A percentile compares a stretch with the other conserved stretches of the same genome.
phyloP scores from a whole-genome alignment of 192 early-diverging fungal genomes.

The Mortierella antarctica region DNA sequence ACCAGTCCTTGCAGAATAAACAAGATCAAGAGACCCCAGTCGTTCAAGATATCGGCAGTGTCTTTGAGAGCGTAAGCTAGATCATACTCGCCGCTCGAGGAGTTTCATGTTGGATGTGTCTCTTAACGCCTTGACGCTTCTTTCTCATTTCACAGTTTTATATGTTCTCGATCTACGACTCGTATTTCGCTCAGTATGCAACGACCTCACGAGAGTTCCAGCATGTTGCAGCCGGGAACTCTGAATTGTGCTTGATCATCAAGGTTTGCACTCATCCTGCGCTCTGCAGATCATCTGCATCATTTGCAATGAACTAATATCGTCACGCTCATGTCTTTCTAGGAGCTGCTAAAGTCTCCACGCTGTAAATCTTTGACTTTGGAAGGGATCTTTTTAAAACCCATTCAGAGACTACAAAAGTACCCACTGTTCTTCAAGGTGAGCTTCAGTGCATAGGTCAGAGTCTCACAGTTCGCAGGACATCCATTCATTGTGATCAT shows the following conservation, averaged over 20 bases:
- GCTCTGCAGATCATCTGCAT: background rate
- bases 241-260: conserved; percentile 34
- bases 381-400: conserved; percentile 57
- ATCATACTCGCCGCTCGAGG: too few relatives aligned
- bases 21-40: conserved; percentile 27
- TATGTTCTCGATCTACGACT: conserved; percentile 51
- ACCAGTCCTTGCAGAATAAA: conserved; percentile 32
- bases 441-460: background rate
- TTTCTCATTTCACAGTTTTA: conserved; percentile 36
- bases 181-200: conserved; percentile 50
- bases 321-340: background rate
- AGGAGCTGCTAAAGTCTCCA: conserved; percentile 45
- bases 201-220: conserved; percentile 43
- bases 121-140: background rate
- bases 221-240: conserved; percentile 19
- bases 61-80: conserved; percentile 40
- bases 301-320: background rate
- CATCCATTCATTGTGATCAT: background rate
- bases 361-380: conserved; percentile 53
- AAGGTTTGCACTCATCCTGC: background rate
- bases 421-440: conserved; percentile 64
- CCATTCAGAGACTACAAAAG: conserved; percentile 58
- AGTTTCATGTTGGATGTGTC: background rate
- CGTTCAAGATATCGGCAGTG: conserved; percentile 35
- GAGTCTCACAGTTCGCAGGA: too few relatives aligned